Conservation (phyloP, 352 stramenopile species). For the Phytophthora cactorum region DNA sequence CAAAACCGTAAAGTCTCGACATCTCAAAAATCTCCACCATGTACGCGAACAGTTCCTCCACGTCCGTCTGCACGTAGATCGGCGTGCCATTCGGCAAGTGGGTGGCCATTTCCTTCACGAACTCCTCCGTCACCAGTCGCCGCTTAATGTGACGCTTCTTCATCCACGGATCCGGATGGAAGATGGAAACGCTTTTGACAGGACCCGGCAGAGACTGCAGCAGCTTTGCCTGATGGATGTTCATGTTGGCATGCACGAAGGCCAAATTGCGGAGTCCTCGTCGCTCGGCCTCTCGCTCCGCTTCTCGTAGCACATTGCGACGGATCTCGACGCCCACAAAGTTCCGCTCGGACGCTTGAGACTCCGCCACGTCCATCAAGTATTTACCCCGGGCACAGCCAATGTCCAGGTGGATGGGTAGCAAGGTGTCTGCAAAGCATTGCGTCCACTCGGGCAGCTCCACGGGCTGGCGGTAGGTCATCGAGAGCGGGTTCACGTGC, state of each 20-base stretch:
- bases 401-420: constrained; percentile 87
- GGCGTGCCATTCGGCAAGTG: constrained; percentile 61
- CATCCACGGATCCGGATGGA: constrained; percentile 90
- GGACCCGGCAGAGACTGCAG: constrained; percentile 61
- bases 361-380: constrained; percentile 66
- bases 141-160: constrained; percentile 90
- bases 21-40: constrained; percentile 83
- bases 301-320: constrained; percentile 74
- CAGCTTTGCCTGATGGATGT: constrained; percentile 70
- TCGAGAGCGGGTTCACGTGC: constrained; percentile 85
- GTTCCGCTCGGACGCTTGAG: constrained; percentile 47
- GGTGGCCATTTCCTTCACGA: constrained; percentile 66
- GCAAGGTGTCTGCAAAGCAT: constrained; percentile 48
- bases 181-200: constrained; percentile 84
- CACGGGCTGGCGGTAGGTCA: constrained; percentile 68
- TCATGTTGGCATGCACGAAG: constrained; percentile 89
- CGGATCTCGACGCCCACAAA: constrained; percentile 90
- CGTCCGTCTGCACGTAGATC: constrained; percentile 85
- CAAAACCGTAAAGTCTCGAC: constrained; percentile 48
- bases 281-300: constrained; percentile 46
- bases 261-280: constrained; percentile 67
- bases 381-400: constrained; percentile 82
- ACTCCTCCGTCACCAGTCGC: constrained; percentile 72
- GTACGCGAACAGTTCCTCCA: constrained; percentile 83
- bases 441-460: constrained; percentile 65